phyloP scores from a whole-genome alignment of 768 basidiomycete species.

The Kwoniella bestiolae region DNA sequence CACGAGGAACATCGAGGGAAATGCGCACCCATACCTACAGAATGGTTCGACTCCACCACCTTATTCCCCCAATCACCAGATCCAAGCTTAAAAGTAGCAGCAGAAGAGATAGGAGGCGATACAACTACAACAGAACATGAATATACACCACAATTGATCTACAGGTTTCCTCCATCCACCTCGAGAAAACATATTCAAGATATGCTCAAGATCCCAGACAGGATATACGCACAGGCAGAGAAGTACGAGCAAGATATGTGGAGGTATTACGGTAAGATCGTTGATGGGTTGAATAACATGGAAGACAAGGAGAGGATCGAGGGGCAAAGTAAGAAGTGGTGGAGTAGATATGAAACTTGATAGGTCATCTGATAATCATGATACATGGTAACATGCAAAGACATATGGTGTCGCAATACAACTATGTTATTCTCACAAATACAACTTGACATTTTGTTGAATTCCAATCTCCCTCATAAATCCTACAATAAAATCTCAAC shows the following conservation, averaged over 20 bases:
- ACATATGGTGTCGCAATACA: not conserved
- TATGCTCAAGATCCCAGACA: not conserved
- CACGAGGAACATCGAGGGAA: not conserved
- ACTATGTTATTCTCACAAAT: not conserved
- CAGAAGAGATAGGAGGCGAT: too few species aligned
- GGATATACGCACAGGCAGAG: not conserved
- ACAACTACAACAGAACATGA: not conserved
- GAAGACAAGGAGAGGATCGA: not conserved
- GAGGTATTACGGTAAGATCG: not conserved
- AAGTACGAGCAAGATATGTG: not conserved
- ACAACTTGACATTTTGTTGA: not conserved
- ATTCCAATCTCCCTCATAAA: not conserved
- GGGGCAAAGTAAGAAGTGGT: not conserved
- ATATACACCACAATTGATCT: not conserved
- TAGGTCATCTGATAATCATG: not conserved
- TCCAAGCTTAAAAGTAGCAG: too few species aligned
- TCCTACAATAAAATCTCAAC: not conserved
- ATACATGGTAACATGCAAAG: not conserved
- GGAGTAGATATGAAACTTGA: not conserved
- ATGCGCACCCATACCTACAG: not conserved
- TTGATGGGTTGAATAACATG: not conserved
- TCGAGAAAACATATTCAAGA: not conserved
- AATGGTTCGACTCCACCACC: not conserved
- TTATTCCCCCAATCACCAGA: not conserved
- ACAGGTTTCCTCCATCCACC: not conserved